Evolutionary conservation across 495 filamentous ascomycete genomes (phyloP).

Genomic region (Apiosordaria backusii): DNA sequence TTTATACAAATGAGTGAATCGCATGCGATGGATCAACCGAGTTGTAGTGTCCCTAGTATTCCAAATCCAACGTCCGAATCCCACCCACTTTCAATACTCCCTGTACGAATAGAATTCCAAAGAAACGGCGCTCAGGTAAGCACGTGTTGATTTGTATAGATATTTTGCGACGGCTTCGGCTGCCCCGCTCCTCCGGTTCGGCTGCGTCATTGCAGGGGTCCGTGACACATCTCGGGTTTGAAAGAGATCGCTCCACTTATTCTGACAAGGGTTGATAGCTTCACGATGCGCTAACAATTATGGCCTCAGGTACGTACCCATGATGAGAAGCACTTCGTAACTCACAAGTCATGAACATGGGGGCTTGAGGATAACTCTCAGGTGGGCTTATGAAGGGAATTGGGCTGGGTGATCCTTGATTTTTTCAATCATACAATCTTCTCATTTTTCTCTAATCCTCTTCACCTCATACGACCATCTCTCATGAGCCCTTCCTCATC

Average conservation of each 20-base stretch:
- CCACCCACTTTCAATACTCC: background rate
- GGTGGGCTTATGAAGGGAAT: background rate
- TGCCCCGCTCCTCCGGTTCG: background rate
- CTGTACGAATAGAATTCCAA: background rate
- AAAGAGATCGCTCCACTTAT: background rate
- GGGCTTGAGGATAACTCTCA: background rate
- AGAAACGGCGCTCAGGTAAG: constrained; percentile 17
- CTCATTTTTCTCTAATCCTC: background rate
- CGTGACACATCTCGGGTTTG: background rate
- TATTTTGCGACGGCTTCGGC: background rate
- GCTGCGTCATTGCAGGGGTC: constrained; percentile 2
- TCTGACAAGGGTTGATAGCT: background rate
- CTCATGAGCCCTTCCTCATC: constrained; percentile 4
- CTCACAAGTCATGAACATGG: background rate
- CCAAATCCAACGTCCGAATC: background rate
- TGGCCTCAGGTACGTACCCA: background rate
- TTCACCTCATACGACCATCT: background rate
- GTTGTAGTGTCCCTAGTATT: no score
- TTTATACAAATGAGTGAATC: constrained; percentile 19
- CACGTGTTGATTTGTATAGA: background rate
- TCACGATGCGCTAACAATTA: background rate
- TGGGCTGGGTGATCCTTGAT: background rate
- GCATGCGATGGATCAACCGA: constrained; percentile 5
- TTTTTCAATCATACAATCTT: background rate
- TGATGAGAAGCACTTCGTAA: background rate